phyloP scores from a whole-genome alignment of 345 rosid genomes.

The Xanthoceras sorbifolium region DNA sequence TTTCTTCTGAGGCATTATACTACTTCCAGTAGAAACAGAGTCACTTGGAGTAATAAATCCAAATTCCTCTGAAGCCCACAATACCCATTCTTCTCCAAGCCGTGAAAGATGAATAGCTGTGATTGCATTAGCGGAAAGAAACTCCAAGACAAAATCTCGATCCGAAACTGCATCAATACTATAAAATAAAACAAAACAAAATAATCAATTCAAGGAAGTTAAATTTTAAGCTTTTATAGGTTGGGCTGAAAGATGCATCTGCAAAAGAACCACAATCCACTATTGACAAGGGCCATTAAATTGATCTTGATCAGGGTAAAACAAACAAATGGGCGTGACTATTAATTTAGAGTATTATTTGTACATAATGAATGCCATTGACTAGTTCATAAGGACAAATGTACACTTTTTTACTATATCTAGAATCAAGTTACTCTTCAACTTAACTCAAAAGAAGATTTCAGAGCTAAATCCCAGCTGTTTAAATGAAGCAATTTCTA shows the following conservation, averaged over 20 bases:
- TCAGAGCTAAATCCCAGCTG: not conserved
- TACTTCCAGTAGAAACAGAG: slow-evolving; percentile 90
- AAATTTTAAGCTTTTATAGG: not conserved
- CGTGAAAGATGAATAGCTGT: slow-evolving; percentile 85
- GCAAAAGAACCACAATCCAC: not conserved
- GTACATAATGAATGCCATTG: not conserved
- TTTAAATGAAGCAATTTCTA: not conserved
- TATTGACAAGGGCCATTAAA: not conserved
- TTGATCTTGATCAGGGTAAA: not conserved
- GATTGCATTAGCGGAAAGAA: slow-evolving; percentile 72
- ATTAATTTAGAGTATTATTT: not conserved
- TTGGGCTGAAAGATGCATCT: not conserved
- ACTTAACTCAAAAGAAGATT: not conserved
- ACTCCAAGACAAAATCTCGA: slow-evolving; percentile 86
- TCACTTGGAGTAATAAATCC: slow-evolving; percentile 89
- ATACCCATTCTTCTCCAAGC: slow-evolving; percentile 98
- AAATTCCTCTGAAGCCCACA: slow-evolving; percentile 98
- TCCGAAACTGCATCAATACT: slow-evolving; percentile 98
- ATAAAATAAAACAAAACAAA: slow-evolving; percentile 21
- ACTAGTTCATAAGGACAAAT: not conserved
- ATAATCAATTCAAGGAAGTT: not conserved
- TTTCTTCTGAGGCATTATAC: slow-evolving; percentile 99
- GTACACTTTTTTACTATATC: not conserved
- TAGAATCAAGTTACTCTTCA: no score
- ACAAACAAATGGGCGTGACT: not conserved